Conservation (phyloP, 1,284 basidiomycete genomes). For the Uromyces viciae-fabae region DNA sequence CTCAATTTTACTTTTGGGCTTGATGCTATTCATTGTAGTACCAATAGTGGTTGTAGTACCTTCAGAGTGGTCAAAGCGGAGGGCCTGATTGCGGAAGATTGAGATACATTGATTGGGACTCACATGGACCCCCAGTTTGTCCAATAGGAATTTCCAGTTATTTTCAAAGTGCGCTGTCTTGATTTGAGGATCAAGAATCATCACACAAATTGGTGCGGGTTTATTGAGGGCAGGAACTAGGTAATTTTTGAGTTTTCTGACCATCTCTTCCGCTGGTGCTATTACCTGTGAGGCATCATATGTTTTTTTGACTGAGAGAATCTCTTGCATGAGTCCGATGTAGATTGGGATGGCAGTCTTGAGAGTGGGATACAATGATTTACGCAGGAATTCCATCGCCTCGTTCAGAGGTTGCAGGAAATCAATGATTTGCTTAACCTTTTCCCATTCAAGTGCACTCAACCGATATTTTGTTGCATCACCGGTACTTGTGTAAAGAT, state of each 20-base stretch:
- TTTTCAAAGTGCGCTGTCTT: background rate
- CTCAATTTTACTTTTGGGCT: too few relatives aligned
- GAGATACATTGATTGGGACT: too few relatives aligned
- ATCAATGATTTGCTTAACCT: background rate
- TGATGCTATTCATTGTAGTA: too few relatives aligned
- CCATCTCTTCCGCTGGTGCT: constrained; percentile 15
- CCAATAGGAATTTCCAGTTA: background rate
- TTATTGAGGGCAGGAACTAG: background rate
- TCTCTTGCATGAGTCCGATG: background rate
- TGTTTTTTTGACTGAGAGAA: background rate
- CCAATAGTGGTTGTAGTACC: too few relatives aligned
- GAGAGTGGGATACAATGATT: background rate
- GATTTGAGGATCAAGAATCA: background rate
- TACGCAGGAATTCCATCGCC: background rate
- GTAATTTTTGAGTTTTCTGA: constrained; percentile 9
- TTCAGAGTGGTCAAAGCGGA: too few relatives aligned
- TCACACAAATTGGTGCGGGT: background rate
- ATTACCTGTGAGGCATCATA: background rate
- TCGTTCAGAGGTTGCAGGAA: background rate
- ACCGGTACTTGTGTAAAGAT: background rate
- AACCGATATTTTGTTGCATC: background rate
- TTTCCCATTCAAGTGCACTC: background rate
- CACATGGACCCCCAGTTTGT: too few relatives aligned
- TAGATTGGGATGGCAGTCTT: background rate
- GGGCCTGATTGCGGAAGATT: too few relatives aligned